Evolutionary conservation across 73 alveolate species (phyloP).

Genomic region (Paramecium sonneborni): DNA sequence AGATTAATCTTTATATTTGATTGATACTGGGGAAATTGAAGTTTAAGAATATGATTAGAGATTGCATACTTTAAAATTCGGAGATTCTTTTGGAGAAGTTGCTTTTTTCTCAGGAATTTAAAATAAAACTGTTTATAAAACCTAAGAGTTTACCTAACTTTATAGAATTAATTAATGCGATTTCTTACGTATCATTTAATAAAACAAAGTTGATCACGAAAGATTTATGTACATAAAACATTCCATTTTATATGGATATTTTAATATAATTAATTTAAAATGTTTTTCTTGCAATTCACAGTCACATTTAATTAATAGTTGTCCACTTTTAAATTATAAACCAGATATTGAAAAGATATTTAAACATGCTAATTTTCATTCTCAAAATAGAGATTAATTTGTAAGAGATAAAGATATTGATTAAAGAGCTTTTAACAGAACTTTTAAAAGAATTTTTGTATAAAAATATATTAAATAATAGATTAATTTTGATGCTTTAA

Average conservation of each 20-base stretch:
- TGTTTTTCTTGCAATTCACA: not conserved
- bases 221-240: not conserved
- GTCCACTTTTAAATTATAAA: not conserved
- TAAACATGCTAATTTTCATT: not conserved
- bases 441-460: not conserved
- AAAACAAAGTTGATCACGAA: not conserved
- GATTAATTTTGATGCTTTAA: not conserved
- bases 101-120: not conserved
- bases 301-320: not conserved
- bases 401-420: not conserved
- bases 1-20: not conserved
- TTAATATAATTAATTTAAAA: not conserved
- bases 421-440: not conserved
- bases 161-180: not conserved
- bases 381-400: not conserved
- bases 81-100: not conserved
- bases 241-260: not conserved
- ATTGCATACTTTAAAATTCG: not conserved
- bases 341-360: not conserved
- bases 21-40: not conserved
- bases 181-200: not conserved
- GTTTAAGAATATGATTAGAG: not conserved
- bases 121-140: not conserved
- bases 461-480: not conserved
- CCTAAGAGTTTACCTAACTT: not conserved